phyloP scores from a whole-genome alignment of 257 asterid species.

The Solanum habrochaites region DNA sequence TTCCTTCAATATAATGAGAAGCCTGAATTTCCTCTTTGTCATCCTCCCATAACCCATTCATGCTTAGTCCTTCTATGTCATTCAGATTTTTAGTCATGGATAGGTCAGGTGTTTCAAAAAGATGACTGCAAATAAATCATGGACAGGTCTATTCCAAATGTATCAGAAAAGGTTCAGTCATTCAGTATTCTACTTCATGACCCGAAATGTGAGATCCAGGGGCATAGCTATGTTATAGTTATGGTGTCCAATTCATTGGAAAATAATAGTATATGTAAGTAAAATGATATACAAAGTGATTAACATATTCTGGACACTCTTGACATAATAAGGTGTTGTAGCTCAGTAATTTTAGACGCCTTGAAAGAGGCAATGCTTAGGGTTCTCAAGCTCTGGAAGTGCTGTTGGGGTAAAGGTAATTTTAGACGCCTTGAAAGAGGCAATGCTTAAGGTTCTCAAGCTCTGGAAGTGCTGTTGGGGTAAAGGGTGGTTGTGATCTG shows the following conservation, averaged over 20 bases:
- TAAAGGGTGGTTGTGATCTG: not conserved
- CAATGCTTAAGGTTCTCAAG: too few species aligned
- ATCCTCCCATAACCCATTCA: slow-evolving; percentile 74
- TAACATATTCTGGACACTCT: not conserved
- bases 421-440: not conserved
- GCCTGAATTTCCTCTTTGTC: slow-evolving; percentile 96
- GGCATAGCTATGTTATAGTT: not conserved
- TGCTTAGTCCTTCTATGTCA: slow-evolving; percentile 81
- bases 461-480: not conserved
- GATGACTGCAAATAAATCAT: not conserved
- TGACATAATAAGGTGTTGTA: not conserved
- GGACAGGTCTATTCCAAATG: not conserved
- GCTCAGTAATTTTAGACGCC: not conserved
- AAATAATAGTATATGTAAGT: not conserved
- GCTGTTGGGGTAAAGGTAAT: not conserved
- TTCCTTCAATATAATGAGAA: slow-evolving; percentile 52
- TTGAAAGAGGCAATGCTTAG: too few species aligned
- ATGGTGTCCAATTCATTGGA: not conserved
- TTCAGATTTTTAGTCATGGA: slow-evolving; percentile 60
- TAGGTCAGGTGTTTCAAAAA: not conserved
- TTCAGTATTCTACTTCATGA: not conserved
- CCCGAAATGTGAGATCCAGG: not conserved
- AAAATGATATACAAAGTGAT: not conserved
- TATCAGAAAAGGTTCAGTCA: not conserved
- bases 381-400: not conserved